Conservation (phyloP, 768 basidiomycete species). For the Lepiota brunneoincarnata region DNA sequence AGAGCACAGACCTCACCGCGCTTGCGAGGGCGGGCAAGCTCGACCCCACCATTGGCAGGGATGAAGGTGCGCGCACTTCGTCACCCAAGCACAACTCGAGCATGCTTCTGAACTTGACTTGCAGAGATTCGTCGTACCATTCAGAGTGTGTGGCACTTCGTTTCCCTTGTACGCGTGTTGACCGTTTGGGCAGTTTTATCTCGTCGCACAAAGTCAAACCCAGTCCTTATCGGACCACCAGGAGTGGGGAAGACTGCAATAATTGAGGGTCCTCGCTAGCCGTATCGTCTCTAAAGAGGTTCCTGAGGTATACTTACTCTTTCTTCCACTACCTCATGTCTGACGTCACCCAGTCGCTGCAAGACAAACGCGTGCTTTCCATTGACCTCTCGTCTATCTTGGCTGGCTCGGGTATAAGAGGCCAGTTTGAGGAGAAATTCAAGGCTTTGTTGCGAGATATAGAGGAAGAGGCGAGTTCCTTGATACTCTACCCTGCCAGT, state of each 20-base stretch:
- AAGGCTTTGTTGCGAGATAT: constrained; percentile 89
- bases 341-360: constrained; percentile 57
- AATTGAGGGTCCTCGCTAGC: constrained; percentile 83
- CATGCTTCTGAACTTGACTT: background rate
- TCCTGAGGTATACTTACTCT: constrained; percentile 63
- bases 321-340: background rate
- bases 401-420: constrained; percentile 88
- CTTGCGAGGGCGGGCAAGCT: constrained; percentile 82
- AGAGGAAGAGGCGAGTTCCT: constrained; percentile 64
- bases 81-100: background rate
- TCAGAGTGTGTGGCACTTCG: constrained; percentile 57
- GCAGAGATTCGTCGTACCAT: constrained; percentile 86
- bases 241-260: constrained; percentile 95
- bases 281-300: constrained; percentile 88
- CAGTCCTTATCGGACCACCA: constrained; percentile 83
- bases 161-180: background rate
- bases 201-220: constrained; percentile 88
- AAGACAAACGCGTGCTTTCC: constrained; percentile 84
- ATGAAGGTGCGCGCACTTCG: constrained; percentile 54
- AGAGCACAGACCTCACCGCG: constrained; percentile 85
- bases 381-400: constrained; percentile 82
- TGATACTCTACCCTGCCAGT: constrained; percentile 16
- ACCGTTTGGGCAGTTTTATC: constrained; percentile 58
- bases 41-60: constrained; percentile 88
- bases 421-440: constrained; percentile 93